phyloP scores from a whole-genome alignment of 2,329 filamentous ascomycete species.

The Penicillium sp. region DNA sequence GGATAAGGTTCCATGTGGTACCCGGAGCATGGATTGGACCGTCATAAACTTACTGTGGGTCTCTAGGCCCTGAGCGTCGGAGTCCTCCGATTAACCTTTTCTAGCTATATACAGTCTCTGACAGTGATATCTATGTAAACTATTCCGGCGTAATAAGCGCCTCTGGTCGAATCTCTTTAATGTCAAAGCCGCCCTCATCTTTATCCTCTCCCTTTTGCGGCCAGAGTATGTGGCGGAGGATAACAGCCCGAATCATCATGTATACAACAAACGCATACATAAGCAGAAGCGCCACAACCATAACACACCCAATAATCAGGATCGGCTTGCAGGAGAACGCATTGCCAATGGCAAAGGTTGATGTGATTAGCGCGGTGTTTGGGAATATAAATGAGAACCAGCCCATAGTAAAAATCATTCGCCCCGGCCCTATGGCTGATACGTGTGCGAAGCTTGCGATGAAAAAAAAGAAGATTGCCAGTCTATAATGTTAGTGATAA shows the following conservation, averaged over 20 bases:
- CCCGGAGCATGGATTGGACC: conserved; percentile 14
- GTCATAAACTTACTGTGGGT: conserved; percentile 6
- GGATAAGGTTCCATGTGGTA: conserved; percentile 18
- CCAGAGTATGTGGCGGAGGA: conserved; percentile 73
- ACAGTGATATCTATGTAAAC: not conserved
- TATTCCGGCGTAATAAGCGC: conserved; percentile 24
- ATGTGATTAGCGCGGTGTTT: conserved; percentile 74
- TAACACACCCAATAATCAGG: conserved; percentile 68
- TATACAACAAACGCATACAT: conserved; percentile 72
- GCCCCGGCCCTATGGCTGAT: conserved; percentile 65
- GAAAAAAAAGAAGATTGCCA: conserved; percentile 85
- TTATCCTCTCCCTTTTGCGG: conserved; percentile 72
- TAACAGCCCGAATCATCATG: conserved; percentile 73
- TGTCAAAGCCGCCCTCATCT: conserved; percentile 63
- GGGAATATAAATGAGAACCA: conserved; percentile 86
- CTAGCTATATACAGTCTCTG: not conserved
- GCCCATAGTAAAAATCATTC: conserved; percentile 79
- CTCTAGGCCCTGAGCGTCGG: conserved; percentile 6
- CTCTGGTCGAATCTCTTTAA: conserved; percentile 36
- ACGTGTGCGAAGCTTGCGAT: conserved; percentile 77
- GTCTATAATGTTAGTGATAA: conserved; percentile 35
- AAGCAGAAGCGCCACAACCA: conserved; percentile 68
- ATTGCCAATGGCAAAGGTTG: conserved; percentile 72
- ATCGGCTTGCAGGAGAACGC: conserved; percentile 66
- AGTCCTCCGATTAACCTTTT: conserved; percentile 1